Conservation (phyloP, 768 basidiomycete genomes). For the Mycena albidolilacea region DNA sequence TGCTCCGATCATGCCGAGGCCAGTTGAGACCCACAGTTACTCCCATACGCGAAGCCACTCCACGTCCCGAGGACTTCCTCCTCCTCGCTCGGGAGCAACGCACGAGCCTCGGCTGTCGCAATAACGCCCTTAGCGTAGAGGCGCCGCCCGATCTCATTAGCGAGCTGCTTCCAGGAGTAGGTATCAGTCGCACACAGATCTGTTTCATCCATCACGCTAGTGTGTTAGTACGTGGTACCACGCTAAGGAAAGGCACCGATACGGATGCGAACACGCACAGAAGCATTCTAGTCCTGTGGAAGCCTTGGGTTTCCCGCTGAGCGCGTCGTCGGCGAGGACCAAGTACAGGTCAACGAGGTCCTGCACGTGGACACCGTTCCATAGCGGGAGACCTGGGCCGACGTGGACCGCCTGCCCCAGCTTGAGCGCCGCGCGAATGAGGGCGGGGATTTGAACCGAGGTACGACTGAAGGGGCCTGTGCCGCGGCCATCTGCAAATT, state of each 20-base stretch:
- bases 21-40: constrained; percentile 32
- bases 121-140: constrained; percentile 35
- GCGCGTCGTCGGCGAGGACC: constrained; percentile 48
- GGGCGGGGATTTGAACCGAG: constrained; percentile 40
- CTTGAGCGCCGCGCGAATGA: constrained; percentile 38
- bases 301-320: constrained; percentile 34
- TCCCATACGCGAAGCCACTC: constrained; percentile 40
- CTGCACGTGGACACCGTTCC: constrained; percentile 40
- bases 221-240: background rate
- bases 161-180: constrained; percentile 36
- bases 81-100: constrained; percentile 29
- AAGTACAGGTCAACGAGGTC: constrained; percentile 44
- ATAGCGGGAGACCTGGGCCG: constrained; percentile 35
- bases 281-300: constrained; percentile 36
- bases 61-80: constrained; percentile 32
- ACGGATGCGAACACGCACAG: constrained; percentile 24
- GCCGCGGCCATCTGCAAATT: constrained; percentile 37
- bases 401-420: constrained; percentile 32
- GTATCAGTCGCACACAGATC: constrained; percentile 38
- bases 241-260: background rate
- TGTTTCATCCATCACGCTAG: background rate
- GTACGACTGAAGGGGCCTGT: constrained; percentile 39
- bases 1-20: too few relatives aligned
- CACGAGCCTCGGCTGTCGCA: constrained; percentile 30
- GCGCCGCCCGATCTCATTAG: constrained; percentile 26